These are phyloP conservation scores for Pseudopyricularia javanii DNA, from an alignment of 2,329 filamentous ascomycete species.

Conservation along the genomic window DNA sequence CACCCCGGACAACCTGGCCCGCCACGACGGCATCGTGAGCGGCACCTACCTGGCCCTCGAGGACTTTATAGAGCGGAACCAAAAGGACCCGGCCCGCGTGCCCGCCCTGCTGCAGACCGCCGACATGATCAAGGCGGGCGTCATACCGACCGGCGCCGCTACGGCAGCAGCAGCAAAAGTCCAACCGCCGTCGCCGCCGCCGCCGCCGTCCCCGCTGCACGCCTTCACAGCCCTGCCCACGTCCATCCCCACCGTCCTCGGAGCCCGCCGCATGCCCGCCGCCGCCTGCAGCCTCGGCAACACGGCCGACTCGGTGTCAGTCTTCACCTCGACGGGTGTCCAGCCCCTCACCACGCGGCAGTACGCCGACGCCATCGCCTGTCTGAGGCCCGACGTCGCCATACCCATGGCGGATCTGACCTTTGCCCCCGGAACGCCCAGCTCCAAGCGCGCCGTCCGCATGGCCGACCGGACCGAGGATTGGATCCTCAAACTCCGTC, in stretches of 20 bases:
- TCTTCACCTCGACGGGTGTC: conserved; percentile 84
- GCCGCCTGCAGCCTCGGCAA: conserved; percentile 61
- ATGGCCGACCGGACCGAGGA: conserved; percentile 79
- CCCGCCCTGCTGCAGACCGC: conserved; percentile 35
- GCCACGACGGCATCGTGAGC: conserved; percentile 45
- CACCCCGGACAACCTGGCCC: conserved; percentile 67
- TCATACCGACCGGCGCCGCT: not conserved
- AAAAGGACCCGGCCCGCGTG: conserved; percentile 22
- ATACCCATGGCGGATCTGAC: conserved; percentile 66
- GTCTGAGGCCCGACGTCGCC: conserved; percentile 68
- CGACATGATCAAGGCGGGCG: not conserved
- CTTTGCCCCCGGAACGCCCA: conserved; percentile 25
- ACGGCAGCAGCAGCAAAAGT: not conserved
- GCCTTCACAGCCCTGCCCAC: conserved; percentile 63
- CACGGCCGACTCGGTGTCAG: conserved; percentile 56
- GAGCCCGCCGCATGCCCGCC: conserved; percentile 64
- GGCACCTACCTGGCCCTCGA: conserved; percentile 76
- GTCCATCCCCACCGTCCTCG: conserved; percentile 57
- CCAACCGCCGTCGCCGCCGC: too few species aligned
- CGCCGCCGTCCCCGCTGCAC: conserved; percentile 50
- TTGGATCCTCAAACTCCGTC: conserved; percentile 63
- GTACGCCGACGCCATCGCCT: conserved; percentile 53
- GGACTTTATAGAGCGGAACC: conserved; percentile 55
- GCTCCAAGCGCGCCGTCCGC: conserved; percentile 62
- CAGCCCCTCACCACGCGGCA: conserved; percentile 53